These are phyloP conservation scores for Starmerella cellae DNA, from an alignment of 805 yeast genomes.

Conservation along the genomic window DNA sequence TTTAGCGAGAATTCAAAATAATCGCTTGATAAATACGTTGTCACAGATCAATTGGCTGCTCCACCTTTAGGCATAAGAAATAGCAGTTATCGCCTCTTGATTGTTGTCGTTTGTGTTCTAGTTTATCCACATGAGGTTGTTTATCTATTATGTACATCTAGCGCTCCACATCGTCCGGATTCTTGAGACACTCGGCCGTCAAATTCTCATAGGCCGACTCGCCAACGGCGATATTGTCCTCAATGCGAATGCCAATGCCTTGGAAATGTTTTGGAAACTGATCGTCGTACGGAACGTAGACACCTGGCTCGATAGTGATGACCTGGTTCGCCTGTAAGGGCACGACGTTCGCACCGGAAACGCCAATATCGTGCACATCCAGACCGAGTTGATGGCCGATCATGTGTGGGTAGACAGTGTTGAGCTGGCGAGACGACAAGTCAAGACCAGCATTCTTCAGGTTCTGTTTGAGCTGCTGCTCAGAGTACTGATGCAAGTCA, in stretches of 20 bases:
- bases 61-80: too few species aligned
- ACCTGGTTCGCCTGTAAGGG: slow-evolving; percentile 57
- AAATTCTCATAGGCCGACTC: slow-evolving; percentile 42
- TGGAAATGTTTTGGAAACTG: slow-evolving; percentile 66
- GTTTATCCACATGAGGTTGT: too few species aligned
- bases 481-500: slow-evolving; percentile 63
- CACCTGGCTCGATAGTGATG: slow-evolving; percentile 90
- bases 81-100: too few species aligned
- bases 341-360: slow-evolving; percentile 25
- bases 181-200: slow-evolving; percentile 77
- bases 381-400: slow-evolving; percentile 92
- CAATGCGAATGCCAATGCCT: slow-evolving; percentile 87
- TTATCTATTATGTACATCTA: not conserved
- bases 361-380: slow-evolving; percentile 42
- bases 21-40: too few species aligned
- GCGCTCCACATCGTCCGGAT: slow-evolving; percentile 39
- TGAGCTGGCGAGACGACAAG: slow-evolving; percentile 21
- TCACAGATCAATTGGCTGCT: too few species aligned
- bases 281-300: slow-evolving; percentile 66
- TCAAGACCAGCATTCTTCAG: slow-evolving; percentile 60
- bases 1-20: too few species aligned
- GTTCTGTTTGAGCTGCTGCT: slow-evolving; percentile 45
- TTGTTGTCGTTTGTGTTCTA: too few species aligned
- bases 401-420: slow-evolving; percentile 72
- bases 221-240: slow-evolving; percentile 85